These are phyloP conservation scores for Actinomucor elegans DNA, from an alignment of 371 early-diverging fungal genomes.

Conservation along the genomic window DNA sequence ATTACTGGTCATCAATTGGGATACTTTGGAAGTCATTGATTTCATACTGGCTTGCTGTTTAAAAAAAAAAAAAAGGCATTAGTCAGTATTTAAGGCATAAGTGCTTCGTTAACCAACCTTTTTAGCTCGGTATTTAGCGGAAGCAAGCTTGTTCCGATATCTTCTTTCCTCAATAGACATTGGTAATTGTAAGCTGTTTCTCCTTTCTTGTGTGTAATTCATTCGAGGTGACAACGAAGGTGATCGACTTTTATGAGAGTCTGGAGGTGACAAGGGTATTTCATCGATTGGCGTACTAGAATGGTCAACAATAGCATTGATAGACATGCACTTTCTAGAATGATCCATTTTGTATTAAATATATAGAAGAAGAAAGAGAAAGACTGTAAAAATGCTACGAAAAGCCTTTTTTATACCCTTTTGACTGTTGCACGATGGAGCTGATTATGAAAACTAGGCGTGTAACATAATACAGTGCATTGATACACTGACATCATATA, in stretches of 20 bases:
- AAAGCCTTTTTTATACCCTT: neutral
- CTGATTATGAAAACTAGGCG: no score
- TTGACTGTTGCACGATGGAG: no score
- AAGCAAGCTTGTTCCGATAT: constrained; percentile 24
- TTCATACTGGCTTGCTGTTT: constrained; percentile 25
- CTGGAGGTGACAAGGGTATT: constrained; percentile 31
- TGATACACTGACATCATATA: constrained; percentile 12
- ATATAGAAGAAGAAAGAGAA: constrained; percentile 7
- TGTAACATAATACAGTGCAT: no score
- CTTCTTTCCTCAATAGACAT: constrained; percentile 24
- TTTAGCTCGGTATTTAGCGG: constrained; percentile 28
- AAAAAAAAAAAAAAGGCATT: neutral
- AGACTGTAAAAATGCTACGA: neutral
- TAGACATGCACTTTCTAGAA: constrained; percentile 34
- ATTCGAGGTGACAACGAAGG: constrained; percentile 14
- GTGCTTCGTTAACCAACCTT: constrained; percentile 9
- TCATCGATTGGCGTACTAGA: constrained; percentile 3
- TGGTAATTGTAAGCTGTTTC: constrained; percentile 13
- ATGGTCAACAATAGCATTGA: constrained; percentile 28
- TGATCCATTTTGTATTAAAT: constrained; percentile 18
- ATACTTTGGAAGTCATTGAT: constrained; percentile 17
- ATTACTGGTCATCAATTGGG: constrained; percentile 18
- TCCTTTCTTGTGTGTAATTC: constrained; percentile 11
- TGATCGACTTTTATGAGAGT: constrained; percentile 20
- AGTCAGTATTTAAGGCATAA: neutral